A percentile compares a stretch with the other conserved stretches of the same genome.
Evolutionary conservation across 129 eudicot genomes (phyloP).

Genomic region (Pittosporum tobira): DNA sequence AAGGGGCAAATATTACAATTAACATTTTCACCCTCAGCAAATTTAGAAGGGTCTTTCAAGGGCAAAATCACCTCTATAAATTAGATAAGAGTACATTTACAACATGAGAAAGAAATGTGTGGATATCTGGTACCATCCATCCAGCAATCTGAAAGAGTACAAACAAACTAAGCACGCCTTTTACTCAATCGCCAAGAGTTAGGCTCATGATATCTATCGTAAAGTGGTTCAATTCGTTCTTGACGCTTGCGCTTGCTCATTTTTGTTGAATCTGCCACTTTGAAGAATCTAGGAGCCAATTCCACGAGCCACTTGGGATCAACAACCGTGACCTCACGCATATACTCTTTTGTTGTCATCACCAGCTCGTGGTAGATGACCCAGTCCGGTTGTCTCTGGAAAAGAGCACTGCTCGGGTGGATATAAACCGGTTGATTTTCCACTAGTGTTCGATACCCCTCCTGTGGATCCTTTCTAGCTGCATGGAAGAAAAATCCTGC

Average conservation of each 20-base stretch:
- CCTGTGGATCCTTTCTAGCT: conserved; percentile 80
- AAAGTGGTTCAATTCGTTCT: conserved; percentile 78
- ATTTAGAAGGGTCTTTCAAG: not conserved
- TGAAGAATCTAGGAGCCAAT: conserved; percentile 76
- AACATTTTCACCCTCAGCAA: too few species aligned
- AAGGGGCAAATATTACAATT: too few species aligned
- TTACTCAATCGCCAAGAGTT: conserved; percentile 89
- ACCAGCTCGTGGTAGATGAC: conserved; percentile 84
- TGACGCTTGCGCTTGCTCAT: conserved; percentile 86
- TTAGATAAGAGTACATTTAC: not conserved
- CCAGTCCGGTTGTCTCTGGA: conserved; percentile 90
- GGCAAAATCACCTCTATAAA: not conserved
- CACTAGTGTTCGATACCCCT: conserved; percentile 71
- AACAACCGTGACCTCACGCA: conserved; percentile 79
- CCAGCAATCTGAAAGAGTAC: not conserved
- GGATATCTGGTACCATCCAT: not conserved
- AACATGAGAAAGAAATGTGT: not conserved
- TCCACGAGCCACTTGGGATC: conserved; percentile 90
- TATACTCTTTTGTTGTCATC: conserved; percentile 78
- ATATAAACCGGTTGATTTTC: conserved; percentile 80
- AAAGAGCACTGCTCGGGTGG: conserved; percentile 80
- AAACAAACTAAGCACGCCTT: conserved; percentile 54
- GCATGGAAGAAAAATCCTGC: conserved; percentile 81
- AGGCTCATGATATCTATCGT: conserved; percentile 77
- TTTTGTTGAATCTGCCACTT: conserved; percentile 72